These are phyloP conservation scores for Blastobotrys parvus DNA, from an alignment of 805 yeast genomes.

Conservation along the genomic window DNA sequence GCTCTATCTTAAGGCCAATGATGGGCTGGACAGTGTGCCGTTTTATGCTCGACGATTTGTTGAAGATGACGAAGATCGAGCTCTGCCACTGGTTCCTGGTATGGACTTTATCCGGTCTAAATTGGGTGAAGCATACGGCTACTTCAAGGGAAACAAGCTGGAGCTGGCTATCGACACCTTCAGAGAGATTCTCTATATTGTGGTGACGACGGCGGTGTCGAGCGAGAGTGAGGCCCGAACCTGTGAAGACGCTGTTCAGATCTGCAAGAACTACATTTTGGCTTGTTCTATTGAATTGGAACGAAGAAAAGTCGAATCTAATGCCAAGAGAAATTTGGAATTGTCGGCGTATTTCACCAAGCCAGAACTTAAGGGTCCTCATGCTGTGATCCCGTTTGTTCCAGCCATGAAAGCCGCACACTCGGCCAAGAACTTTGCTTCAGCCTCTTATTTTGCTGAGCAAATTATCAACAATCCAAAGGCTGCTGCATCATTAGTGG, in stretches of 20 bases:
- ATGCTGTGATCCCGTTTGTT: slow-evolving; percentile 78
- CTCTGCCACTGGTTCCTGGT: slow-evolving; percentile 69
- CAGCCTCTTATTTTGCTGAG: slow-evolving; percentile 83
- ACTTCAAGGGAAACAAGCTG: slow-evolving; percentile 76
- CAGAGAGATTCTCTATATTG: slow-evolving; percentile 69
- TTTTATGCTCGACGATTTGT: slow-evolving; percentile 52
- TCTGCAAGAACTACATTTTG: slow-evolving; percentile 83
- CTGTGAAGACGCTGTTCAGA: slow-evolving; percentile 58
- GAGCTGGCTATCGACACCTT: slow-evolving; percentile 73
- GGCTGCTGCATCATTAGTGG: slow-evolving; percentile 45
- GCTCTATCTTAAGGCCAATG: slow-evolving; percentile 63
- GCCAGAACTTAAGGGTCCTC: slow-evolving; percentile 72
- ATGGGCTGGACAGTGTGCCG: slow-evolving; percentile 62
- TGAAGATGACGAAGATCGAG: slow-evolving; percentile 49
- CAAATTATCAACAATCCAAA: slow-evolving; percentile 63
- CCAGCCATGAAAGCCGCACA: slow-evolving; percentile 93
- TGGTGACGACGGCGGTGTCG: slow-evolving; percentile 62
- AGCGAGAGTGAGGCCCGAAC: slow-evolving; percentile 68
- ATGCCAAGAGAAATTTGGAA: slow-evolving; percentile 79
- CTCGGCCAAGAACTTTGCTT: slow-evolving; percentile 77
- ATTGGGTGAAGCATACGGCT: slow-evolving; percentile 67
- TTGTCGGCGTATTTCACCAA: slow-evolving; percentile 93
- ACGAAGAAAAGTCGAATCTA: slow-evolving; percentile 72
- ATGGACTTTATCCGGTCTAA: slow-evolving; percentile 53
- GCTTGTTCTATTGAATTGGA: slow-evolving; percentile 86